phyloP scores from a whole-genome alignment of 495 filamentous ascomycete species.

The Neurospora sp. region DNA sequence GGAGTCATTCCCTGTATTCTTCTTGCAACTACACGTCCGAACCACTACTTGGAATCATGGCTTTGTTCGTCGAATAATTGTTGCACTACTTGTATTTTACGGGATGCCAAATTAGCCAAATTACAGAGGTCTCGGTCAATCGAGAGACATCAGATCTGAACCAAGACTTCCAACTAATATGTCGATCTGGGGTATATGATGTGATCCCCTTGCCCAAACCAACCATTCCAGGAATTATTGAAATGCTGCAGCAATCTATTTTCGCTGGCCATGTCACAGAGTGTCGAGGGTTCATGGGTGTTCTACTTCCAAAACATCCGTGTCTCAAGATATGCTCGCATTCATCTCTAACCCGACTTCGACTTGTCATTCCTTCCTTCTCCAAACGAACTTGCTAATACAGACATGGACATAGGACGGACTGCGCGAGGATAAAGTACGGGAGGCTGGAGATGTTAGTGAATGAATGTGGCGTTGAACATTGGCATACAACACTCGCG shows the following conservation, averaged over 20 bases:
- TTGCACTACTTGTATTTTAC: neutral
- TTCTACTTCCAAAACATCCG: neutral
- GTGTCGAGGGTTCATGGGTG: neutral
- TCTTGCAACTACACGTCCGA: neutral
- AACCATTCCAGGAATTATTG: neutral
- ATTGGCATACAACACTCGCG: neutral
- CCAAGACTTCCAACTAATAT: neutral
- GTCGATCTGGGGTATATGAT: neutral
- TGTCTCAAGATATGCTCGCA: neutral
- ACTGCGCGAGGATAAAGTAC: no score
- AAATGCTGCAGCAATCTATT: neutral
- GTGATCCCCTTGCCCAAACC: neutral
- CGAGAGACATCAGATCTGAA: neutral
- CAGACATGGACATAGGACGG: neutral
- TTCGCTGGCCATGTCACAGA: neutral
- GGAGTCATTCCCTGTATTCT: neutral
- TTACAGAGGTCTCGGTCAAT: neutral
- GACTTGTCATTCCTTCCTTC: neutral
- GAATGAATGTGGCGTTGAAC: neutral
- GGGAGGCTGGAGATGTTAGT: neutral
- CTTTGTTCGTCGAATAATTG: neutral
- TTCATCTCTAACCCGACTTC: neutral
- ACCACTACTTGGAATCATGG: neutral
- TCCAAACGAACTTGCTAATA: neutral
- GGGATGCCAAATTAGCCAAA: neutral